Evolutionary conservation across 805 yeast species (phyloP).

Genomic region (Yarrowia bubula): DNA sequence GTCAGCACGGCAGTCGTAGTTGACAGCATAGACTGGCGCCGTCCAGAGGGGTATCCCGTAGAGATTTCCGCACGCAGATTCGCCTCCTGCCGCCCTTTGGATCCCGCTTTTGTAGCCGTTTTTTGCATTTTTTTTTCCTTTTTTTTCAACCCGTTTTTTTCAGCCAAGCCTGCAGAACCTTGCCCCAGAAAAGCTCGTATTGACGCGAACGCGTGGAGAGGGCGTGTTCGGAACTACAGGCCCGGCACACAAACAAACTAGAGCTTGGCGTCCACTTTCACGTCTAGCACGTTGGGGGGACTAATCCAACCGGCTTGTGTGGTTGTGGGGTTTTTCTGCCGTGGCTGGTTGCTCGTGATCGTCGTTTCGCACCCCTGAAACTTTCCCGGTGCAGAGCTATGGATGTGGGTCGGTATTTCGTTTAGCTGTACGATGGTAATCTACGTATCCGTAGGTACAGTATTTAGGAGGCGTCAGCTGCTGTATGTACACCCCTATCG

Average conservation of each 20-base stretch:
- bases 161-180: not conserved
- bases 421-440: too few relatives aligned
- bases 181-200: conserved; percentile 21
- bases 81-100: not conserved
- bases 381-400: not conserved
- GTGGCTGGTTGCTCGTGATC: not conserved
- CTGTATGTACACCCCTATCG: too few relatives aligned
- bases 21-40: not conserved
- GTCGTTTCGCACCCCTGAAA: conserved; percentile 7
- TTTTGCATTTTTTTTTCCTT: not conserved
- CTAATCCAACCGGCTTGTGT: not conserved
- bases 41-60: too few relatives aligned
- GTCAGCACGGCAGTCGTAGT: not conserved
- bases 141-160: not conserved
- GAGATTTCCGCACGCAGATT: not conserved
- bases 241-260: not conserved
- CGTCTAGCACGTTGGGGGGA: not conserved
- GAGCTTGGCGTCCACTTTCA: not conserved
- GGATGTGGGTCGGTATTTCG: not conserved
- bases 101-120: not conserved
- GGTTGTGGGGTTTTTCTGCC: not conserved
- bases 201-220: conserved; percentile 10
- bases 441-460: too few relatives aligned
- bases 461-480: too few relatives aligned
- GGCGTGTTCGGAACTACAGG: not conserved